phyloP scores from a whole-genome alignment of 1,284 basidiomycete species.

The Meripilus lineatus region DNA sequence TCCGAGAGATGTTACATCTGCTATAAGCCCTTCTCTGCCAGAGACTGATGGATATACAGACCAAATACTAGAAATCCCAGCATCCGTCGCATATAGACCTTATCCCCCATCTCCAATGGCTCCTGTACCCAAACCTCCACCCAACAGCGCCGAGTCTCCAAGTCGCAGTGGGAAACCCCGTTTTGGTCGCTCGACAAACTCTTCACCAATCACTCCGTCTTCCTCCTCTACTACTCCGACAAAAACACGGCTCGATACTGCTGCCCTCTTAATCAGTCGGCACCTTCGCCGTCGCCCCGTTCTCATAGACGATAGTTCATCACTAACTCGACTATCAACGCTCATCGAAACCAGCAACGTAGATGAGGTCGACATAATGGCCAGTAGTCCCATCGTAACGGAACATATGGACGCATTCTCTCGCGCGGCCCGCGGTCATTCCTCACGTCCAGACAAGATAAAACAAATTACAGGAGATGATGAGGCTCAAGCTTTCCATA shows the following conservation, averaged over 20 bases:
- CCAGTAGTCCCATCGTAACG: slow-evolving; percentile 27
- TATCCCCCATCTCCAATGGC: slow-evolving; percentile 39
- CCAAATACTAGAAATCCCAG: slow-evolving; percentile 14
- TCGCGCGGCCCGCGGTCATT: slow-evolving; percentile 8
- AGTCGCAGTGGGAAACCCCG: too few relatives aligned
- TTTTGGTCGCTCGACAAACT: too few relatives aligned
- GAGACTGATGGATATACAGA: slow-evolving; percentile 1
- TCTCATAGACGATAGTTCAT: slow-evolving; percentile 37
- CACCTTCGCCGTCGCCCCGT: slow-evolving; percentile 32
- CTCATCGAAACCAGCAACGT: slow-evolving; percentile 35
- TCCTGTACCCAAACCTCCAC: slow-evolving; percentile 36
- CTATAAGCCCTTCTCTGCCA: slow-evolving; percentile 5
- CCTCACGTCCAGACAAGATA: slow-evolving; percentile 31
- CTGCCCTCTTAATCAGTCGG: slow-evolving; percentile 15
- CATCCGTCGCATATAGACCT: slow-evolving; percentile 17
- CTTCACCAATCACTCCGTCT: slow-evolving; percentile 11
- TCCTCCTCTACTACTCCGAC: slow-evolving; percentile 9
- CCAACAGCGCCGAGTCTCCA: slow-evolving; percentile 11
- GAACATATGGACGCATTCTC: slow-evolving; percentile 19
- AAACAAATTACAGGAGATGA: slow-evolving; percentile 41
- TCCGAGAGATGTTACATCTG: slow-evolving; percentile 7
- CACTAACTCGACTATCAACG: slow-evolving; percentile 34
- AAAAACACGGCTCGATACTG: slow-evolving; percentile 13
- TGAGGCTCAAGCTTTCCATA: slow-evolving; percentile 35
- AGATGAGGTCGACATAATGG: slow-evolving; percentile 29